These are phyloP conservation scores for Cyphellophora europaea DNA, from an alignment of 2,329 filamentous ascomycete species.

Conservation along the genomic window DNA sequence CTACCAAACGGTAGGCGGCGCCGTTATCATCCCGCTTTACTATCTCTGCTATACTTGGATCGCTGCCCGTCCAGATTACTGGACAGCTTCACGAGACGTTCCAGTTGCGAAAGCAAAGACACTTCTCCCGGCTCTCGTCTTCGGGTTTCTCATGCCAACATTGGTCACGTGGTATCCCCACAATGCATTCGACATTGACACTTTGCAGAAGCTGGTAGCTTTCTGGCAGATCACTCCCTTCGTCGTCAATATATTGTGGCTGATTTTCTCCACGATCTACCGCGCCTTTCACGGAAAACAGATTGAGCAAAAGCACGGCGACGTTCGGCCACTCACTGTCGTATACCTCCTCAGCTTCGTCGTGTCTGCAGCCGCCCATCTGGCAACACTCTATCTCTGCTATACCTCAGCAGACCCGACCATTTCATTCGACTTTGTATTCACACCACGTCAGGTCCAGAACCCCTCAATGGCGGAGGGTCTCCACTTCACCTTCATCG, in stretches of 20 bases:
- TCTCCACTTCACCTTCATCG: slow-evolving; percentile 19
- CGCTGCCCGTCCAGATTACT: slow-evolving; percentile 11
- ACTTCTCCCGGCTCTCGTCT: slow-evolving; percentile 17
- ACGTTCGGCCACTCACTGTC: slow-evolving; percentile 6
- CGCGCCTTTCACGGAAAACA: background rate
- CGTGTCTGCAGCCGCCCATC: slow-evolving; percentile 6
- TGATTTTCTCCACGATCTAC: slow-evolving; percentile 8
- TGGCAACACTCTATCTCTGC: slow-evolving; percentile 3
- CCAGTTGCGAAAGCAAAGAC: slow-evolving; percentile 15
- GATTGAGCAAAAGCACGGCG: background rate
- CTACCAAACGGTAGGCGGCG: slow-evolving; percentile 13
- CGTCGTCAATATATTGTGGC: slow-evolving; percentile 14
- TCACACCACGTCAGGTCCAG: slow-evolving; percentile 10
- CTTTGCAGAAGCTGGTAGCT: slow-evolving; percentile 15
- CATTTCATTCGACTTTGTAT: slow-evolving; percentile 11
- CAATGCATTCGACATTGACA: slow-evolving; percentile 6
- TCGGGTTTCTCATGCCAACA: slow-evolving; percentile 20
- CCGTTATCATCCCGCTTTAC: slow-evolving; percentile 20
- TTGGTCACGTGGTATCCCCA: slow-evolving; percentile 19
- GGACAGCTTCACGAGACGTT: slow-evolving; percentile 9
- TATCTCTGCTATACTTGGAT: slow-evolving; percentile 16
- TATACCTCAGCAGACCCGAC: slow-evolving; percentile 5
- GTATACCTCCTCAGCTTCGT: slow-evolving; percentile 8
- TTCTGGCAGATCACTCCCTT: slow-evolving; percentile 20
- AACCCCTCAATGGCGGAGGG: slow-evolving; percentile 13